Conservation (phyloP, 371 early-diverging fungal species). For the Mortierella sp. region DNA sequence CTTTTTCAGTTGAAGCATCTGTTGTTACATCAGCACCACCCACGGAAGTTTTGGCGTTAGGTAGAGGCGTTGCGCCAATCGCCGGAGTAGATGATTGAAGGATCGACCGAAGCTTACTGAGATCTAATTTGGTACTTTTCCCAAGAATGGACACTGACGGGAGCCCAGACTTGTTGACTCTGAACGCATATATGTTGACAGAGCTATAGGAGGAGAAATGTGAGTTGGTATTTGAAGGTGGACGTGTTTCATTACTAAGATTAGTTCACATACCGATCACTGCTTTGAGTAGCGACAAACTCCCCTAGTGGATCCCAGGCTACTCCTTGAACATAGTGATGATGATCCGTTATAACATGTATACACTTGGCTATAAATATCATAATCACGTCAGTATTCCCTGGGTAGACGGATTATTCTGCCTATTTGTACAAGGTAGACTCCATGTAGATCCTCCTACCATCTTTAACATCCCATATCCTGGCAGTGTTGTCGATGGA, state of each 20-base stretch:
- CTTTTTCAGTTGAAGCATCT: constrained; percentile 25
- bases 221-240: neutral
- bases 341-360: constrained; percentile 87
- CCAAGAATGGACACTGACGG: constrained; percentile 39
- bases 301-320: constrained; percentile 95
- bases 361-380: constrained; percentile 74
- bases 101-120: constrained; percentile 44
- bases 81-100: constrained; percentile 17
- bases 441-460: constrained; percentile 61
- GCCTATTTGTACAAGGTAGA: neutral
- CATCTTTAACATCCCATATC: constrained; percentile 86
- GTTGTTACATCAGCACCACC: constrained; percentile 21
- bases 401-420: neutral
- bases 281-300: constrained; percentile 92
- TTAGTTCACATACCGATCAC: constrained; percentile 78
- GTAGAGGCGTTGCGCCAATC: constrained; percentile 20
- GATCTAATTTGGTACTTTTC: constrained; percentile 56
- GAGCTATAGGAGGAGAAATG: constrained; percentile 51
- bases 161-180: constrained; percentile 39
- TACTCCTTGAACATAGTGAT: constrained; percentile 96
- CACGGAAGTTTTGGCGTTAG: constrained; percentile 30
- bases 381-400: neutral
- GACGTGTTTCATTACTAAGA: neutral
- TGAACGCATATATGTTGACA: constrained; percentile 61
- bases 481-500: constrained; percentile 93